These are phyloP conservation scores for Protea cynaroides DNA, from an alignment of 164 flowering plant genomes.

Conservation along the genomic window DNA sequence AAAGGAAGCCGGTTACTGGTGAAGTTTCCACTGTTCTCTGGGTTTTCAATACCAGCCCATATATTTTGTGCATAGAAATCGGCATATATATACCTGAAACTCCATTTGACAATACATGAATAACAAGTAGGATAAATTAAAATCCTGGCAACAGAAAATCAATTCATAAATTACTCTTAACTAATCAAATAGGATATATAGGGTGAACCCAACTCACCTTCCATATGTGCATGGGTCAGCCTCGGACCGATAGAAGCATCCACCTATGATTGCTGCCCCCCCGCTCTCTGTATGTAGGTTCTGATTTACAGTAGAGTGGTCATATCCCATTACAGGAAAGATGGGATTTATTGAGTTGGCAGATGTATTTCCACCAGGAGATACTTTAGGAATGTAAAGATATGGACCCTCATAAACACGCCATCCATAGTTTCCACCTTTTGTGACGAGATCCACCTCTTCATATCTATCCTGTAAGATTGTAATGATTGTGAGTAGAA, in stretches of 20 bases:
- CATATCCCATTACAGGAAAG: slow-evolving; percentile 76
- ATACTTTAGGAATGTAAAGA: slow-evolving; percentile 28
- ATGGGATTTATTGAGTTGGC: slow-evolving; percentile 47
- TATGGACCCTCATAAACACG: slow-evolving; percentile 63
- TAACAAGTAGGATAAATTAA: not conserved
- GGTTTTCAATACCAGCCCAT: too few relatives aligned
- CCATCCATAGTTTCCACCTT: slow-evolving; percentile 93
- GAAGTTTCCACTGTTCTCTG: too few relatives aligned
- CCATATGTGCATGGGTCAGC: slow-evolving; percentile 88
- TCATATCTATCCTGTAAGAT: slow-evolving; percentile 58
- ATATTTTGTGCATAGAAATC: not conserved
- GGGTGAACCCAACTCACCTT: slow-evolving; percentile 43
- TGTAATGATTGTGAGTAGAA: not conserved
- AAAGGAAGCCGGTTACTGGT: too few relatives aligned
- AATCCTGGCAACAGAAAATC: not conserved
- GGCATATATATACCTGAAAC: not conserved
- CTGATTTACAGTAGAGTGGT: slow-evolving; percentile 51
- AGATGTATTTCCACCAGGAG: slow-evolving; percentile 65
- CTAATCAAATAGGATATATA: not conserved
- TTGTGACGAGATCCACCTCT: slow-evolving; percentile 76
- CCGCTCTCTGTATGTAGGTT: slow-evolving; percentile 38
- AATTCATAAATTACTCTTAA: too few relatives aligned
- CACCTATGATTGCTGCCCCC: slow-evolving; percentile 66
- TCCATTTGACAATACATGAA: not conserved
- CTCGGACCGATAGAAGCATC: slow-evolving; percentile 64